Conservation (phyloP, 495 filamentous ascomycete genomes). For the Niebla homalea region DNA sequence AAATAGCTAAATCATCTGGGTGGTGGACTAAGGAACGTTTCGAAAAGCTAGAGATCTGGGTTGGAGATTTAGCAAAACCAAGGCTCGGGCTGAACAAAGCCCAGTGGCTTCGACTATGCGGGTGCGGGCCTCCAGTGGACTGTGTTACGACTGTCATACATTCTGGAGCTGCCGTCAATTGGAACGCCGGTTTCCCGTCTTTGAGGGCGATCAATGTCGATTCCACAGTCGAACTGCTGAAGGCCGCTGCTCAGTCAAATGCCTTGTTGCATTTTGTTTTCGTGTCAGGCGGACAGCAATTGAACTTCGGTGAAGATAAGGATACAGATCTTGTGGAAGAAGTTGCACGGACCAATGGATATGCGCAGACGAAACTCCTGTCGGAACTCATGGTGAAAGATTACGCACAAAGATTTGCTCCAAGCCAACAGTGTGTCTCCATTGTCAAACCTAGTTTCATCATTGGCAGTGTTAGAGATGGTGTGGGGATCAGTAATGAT, state of each 20-base stretch:
- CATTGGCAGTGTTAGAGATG: slow-evolving; percentile 16
- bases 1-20: slow-evolving; percentile 10
- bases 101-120: slow-evolving; percentile 14
- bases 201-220: slow-evolving; percentile 19
- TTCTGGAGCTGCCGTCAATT: slow-evolving; percentile 24
- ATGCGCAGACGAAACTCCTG: slow-evolving; percentile 23
- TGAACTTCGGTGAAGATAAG: slow-evolving; percentile 2
- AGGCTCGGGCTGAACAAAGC: slow-evolving; percentile 13
- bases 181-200: slow-evolving; percentile 11
- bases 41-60: slow-evolving; percentile 18
- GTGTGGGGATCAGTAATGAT: slow-evolving; percentile 15
- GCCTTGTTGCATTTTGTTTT: slow-evolving; percentile 11
- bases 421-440: neutral
- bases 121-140: neutral
- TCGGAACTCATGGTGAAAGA: slow-evolving; percentile 16
- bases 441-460: slow-evolving; percentile 21
- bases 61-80: slow-evolving; percentile 19
- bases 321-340: slow-evolving; percentile 2
- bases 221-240: slow-evolving; percentile 17
- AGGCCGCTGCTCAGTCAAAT: slow-evolving; percentile 1
- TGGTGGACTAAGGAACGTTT: slow-evolving; percentile 14
- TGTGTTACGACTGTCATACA: slow-evolving; percentile 22
- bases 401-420: slow-evolving; percentile 2
- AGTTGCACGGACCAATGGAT: slow-evolving; percentile 13
- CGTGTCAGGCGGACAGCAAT: slow-evolving; percentile 20